These are phyloP conservation scores for Rubia tinctorum DNA, from an alignment of 305 asterid genomes.

Conservation along the genomic window DNA sequence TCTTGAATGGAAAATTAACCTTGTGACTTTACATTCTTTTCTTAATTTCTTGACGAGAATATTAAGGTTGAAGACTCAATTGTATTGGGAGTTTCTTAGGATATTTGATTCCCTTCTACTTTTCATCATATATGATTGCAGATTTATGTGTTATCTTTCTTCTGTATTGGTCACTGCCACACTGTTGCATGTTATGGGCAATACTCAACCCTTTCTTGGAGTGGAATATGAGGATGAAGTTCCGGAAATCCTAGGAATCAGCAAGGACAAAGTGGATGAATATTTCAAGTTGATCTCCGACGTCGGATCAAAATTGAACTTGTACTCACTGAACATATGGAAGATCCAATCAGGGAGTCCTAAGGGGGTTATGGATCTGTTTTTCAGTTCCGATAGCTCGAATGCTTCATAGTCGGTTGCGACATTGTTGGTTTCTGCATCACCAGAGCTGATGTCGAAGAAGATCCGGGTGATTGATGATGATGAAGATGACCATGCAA, in stretches of 20 bases:
- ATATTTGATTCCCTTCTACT: constrained; percentile 61
- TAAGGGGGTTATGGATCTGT: constrained; percentile 65
- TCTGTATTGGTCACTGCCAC: constrained; percentile 78
- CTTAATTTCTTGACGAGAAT: constrained; percentile 49
- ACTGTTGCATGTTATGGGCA: constrained; percentile 63
- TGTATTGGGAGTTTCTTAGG: constrained; percentile 41
- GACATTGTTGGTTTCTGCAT: constrained; percentile 51
- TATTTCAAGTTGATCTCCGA: constrained; percentile 56
- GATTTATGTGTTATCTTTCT: constrained; percentile 54
- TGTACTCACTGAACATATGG: constrained; percentile 44
- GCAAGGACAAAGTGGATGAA: constrained; percentile 69
- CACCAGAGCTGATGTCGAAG: constrained; percentile 59
- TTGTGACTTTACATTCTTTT: constrained; percentile 68
- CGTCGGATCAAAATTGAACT: constrained; percentile 36
- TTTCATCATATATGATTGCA: constrained; percentile 49
- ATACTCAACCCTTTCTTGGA: constrained; percentile 47
- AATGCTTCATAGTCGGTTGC: constrained; percentile 47
- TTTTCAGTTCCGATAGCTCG: constrained; percentile 57
- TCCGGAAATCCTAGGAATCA: constrained; percentile 55
- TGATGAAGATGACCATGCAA: neutral
- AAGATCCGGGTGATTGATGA: constrained; percentile 24
- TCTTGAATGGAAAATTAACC: constrained; percentile 28
- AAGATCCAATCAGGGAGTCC: constrained; percentile 63
- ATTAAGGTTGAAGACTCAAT: constrained; percentile 34
- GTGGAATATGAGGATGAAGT: constrained; percentile 51